Conservation (phyloP, 2,329 filamentous ascomycete species). For the Escovopsis sp. region DNA sequence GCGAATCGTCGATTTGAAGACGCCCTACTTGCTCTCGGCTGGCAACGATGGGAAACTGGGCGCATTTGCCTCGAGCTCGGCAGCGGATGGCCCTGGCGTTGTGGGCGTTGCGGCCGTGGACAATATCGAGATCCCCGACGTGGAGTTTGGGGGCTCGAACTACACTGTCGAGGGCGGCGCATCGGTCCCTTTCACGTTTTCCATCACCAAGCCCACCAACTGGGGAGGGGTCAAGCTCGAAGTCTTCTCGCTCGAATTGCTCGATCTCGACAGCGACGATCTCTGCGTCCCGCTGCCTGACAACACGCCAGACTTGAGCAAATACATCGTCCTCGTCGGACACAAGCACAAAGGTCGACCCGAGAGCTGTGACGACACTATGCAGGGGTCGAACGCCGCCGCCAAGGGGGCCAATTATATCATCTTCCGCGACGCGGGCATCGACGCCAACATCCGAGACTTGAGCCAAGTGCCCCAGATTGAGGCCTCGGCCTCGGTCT, state of each 20-base stretch:
- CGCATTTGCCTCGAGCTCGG: slow-evolving; percentile 23
- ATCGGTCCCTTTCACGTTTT: no score
- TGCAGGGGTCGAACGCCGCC: slow-evolving; percentile 31
- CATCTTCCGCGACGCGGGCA: slow-evolving; percentile 42
- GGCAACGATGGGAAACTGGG: slow-evolving; percentile 29
- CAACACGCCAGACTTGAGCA: slow-evolving; percentile 39
- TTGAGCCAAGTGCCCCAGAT: slow-evolving; percentile 15
- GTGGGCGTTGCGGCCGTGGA: slow-evolving; percentile 29
- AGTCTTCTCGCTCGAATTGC: no score
- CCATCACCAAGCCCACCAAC: no score
- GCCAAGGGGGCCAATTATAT: slow-evolving; percentile 43
- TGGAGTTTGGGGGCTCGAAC: slow-evolving; percentile 20
- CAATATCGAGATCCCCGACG: slow-evolving; percentile 22
- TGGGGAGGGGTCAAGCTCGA: no score
- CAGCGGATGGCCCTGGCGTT: slow-evolving; percentile 24
- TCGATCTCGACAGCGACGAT: no score
- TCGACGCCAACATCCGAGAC: slow-evolving; percentile 19
- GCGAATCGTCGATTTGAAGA: slow-evolving; percentile 26
- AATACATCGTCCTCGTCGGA: slow-evolving; percentile 45
- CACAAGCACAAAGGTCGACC: slow-evolving; percentile 24
- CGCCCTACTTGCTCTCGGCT: slow-evolving; percentile 24
- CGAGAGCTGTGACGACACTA: no score
- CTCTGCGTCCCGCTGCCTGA: slow-evolving; percentile 37
- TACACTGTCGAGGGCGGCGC: slow-evolving; percentile 22
- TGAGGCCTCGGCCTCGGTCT: slow-evolving; percentile 24